Base-by-base conservation (phyloP, 768 basidiomycete species). In the Sutorius australiensis region DNA sequence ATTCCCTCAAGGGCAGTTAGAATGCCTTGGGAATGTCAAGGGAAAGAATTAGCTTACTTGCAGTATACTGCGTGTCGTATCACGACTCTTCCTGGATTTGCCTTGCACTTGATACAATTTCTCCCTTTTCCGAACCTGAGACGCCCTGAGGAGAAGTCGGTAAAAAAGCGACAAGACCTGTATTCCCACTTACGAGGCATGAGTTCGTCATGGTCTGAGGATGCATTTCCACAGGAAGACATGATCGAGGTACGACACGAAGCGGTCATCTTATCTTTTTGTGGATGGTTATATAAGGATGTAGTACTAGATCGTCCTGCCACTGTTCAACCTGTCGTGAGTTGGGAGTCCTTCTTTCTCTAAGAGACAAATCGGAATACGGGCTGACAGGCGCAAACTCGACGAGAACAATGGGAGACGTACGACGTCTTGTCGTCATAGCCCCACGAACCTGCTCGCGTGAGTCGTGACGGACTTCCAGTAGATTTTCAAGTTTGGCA, bases 61-160 rank as follows among this genome's bases (percentile, higher is more conserved):
- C 90, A 92, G 63, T 92, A 92, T 17, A 89, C 86, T 13, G 86
- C 82, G 65, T 92, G 87, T 38, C 88, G 78, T 50, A 91, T 81
- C 44, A 90, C 83, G 28, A 91, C 72, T 48, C 83, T 87, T 21
- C 87, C 90, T 7, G 50, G 57, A 24, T 77, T 78, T 30, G 68
- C 72, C 65, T 89, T 91, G 69, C 90, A 92, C 61, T 84, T 86
- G n/a, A 89, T 76, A 59, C 89, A 92, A 12, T 68, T 64, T 54
- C 75, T 84, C 3, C 82, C 77, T 67, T 80, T 83, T 64, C 87
- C 86, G 60, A 81, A 87, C 61, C 81, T 89, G 48, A 73, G 70
- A 24, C 83, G 81, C 31, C 80, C 89, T 91, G 42, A 4, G 11
- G 56, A 33, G 44, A 37, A 30, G 11, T 30, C 4, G 19, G 54